These are phyloP conservation scores for Inga leiocalycina DNA, from an alignment of 306 rosid species.

Conservation along the genomic window DNA sequence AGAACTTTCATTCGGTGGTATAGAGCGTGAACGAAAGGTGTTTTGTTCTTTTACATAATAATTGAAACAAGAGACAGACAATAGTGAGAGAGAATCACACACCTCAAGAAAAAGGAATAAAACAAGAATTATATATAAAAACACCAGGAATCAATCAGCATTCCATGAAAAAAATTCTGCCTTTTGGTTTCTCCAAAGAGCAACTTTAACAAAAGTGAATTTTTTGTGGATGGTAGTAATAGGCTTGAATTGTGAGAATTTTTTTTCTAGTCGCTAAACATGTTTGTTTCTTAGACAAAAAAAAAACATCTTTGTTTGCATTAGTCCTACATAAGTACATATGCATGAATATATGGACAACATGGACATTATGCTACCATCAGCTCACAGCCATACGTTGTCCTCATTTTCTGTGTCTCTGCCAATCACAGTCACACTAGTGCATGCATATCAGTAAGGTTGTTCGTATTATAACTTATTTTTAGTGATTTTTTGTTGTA, in stretches of 20 bases:
- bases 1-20: conserved; percentile 14
- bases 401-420: not conserved
- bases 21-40: conserved; percentile 5
- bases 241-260: not conserved
- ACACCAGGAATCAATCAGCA: conserved; percentile 15
- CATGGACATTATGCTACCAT: not conserved
- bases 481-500: too few relatives aligned
- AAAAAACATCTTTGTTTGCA: not conserved
- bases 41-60: conserved; percentile 1
- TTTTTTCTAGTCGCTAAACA: not conserved
- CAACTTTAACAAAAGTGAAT: not conserved
- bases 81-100: conserved; percentile 1
- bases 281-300: not conserved
- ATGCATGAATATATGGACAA: not conserved
- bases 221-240: not conserved
- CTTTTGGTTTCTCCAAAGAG: conserved; percentile 13
- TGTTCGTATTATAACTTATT: too few relatives aligned
- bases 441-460: conserved; percentile 1
- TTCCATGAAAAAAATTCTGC: conserved; percentile 32
- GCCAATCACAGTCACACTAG: not conserved
- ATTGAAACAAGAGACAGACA: not conserved
- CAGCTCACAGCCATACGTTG: not conserved
- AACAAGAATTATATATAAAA: not conserved
- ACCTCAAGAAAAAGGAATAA: not conserved
- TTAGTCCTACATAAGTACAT: not conserved